phyloP scores from a whole-genome alignment of 257 asterid genomes.

The Fraxinus anomala region DNA sequence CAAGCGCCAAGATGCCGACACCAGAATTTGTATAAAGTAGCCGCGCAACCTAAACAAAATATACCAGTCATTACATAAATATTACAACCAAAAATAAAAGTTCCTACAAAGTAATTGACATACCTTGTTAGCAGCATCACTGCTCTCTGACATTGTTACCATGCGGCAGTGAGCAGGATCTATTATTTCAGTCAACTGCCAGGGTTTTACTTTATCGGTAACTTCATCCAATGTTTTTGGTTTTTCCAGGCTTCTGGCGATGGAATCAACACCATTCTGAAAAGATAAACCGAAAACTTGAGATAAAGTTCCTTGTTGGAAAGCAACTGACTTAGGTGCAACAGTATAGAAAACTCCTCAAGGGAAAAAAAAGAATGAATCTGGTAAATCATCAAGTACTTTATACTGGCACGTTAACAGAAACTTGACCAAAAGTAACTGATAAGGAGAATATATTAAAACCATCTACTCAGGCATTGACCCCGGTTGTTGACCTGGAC shows the following conservation, averaged over 20 bases:
- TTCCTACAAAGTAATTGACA: conserved; percentile 17
- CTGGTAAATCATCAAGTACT: background rate
- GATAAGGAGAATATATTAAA: background rate
- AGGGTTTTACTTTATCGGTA: conserved; percentile 68
- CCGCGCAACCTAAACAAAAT: conserved; percentile 74
- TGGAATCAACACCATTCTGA: conserved; percentile 89
- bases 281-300: conserved; percentile 19
- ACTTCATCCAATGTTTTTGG: conserved; percentile 75
- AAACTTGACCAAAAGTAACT: background rate
- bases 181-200: conserved; percentile 84
- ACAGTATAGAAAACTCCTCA: background rate
- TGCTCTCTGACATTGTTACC: conserved; percentile 85
- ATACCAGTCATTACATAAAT: conserved; percentile 10
- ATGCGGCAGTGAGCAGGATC: conserved; percentile 84
- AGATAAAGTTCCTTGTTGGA: conserved; percentile 12
- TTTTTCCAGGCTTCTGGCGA: conserved; percentile 80
- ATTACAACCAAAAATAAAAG: conserved; percentile 7
- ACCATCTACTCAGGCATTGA: background rate
- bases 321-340: conserved; percentile 18
- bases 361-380: background rate
- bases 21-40: conserved; percentile 94
- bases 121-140: conserved; percentile 79
- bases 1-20: conserved; percentile 83
- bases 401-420: background rate
- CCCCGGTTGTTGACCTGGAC: background rate